Evolutionary conservation across 2,329 filamentous ascomycete genomes (phyloP).

Genomic region (Fusarium sp.): DNA sequence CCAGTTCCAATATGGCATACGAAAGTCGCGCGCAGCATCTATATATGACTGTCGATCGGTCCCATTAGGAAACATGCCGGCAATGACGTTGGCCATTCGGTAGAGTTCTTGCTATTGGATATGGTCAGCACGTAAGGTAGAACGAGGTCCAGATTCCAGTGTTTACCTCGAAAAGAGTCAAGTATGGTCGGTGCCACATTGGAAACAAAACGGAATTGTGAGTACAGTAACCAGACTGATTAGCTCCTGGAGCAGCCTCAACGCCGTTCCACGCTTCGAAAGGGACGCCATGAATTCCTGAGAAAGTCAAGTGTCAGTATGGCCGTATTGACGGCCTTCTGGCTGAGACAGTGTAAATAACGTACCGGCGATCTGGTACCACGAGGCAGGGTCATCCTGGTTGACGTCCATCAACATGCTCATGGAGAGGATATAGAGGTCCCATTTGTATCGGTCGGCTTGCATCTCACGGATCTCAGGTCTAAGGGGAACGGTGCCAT

Average conservation of each 20-base stretch:
- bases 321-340: not conserved
- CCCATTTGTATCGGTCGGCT: slow-evolving; percentile 74
- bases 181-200: slow-evolving; percentile 86
- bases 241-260: slow-evolving; percentile 61
- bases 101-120: slow-evolving; percentile 53
- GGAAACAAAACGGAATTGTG: slow-evolving; percentile 82
- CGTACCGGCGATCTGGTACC: slow-evolving; percentile 81
- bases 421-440: slow-evolving; percentile 80
- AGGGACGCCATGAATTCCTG: slow-evolving; percentile 85
- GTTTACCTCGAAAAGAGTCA: slow-evolving; percentile 68
- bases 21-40: slow-evolving; percentile 62
- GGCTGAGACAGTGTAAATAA: slow-evolving; percentile 44
- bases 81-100: slow-evolving; percentile 56
- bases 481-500: slow-evolving; percentile 61
- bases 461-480: slow-evolving; percentile 76
- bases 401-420: slow-evolving; percentile 76
- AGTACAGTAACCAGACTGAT: slow-evolving; percentile 77
- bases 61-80: slow-evolving; percentile 60
- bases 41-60: slow-evolving; percentile 62
- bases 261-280: slow-evolving; percentile 67
- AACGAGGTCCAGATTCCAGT: rapidly evolving
- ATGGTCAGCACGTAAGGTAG: slow-evolving; percentile 26
- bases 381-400: slow-evolving; percentile 74
- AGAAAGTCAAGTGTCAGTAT: slow-evolving; percentile 17
- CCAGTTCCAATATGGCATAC: slow-evolving; percentile 72